phyloP scores from a whole-genome alignment of 2,329 filamentous ascomycete genomes.

The Ophiostoma triangulosporum region DNA sequence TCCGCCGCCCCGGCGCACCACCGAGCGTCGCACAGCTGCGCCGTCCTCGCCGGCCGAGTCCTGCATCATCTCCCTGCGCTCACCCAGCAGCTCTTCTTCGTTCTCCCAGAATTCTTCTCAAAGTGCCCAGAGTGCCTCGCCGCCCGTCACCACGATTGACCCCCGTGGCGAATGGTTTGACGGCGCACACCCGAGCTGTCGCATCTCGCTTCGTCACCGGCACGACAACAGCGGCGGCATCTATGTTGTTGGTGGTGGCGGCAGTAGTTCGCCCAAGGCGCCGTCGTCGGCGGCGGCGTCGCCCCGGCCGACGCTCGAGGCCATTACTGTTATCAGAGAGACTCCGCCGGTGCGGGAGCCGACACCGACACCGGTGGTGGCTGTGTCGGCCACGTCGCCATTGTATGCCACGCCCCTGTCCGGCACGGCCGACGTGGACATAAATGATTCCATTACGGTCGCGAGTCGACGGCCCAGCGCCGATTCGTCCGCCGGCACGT shows the following conservation, averaged over 20 bases:
- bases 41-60: background rate
- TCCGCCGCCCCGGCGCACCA: background rate
- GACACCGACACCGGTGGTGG: background rate
- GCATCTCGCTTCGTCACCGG: background rate
- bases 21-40: background rate
- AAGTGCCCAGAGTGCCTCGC: background rate
- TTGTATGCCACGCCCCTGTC: background rate
- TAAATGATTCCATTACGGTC: background rate
- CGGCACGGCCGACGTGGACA: background rate
- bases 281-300: background rate
- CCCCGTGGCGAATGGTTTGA: slow-evolving; percentile 4
- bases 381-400: no score
- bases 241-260: no score
- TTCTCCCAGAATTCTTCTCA: background rate
- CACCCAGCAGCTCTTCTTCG: no score
- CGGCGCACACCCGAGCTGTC: slow-evolving; percentile 2
- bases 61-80: no score
- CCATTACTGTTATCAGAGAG: no score
- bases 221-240: slow-evolving; percentile 8
- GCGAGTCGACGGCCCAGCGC: background rate
- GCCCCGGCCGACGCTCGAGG: background rate
- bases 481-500: background rate
- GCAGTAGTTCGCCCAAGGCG: background rate
- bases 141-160: background rate
- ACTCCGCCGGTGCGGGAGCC: background rate